phyloP scores from a whole-genome alignment of 305 asterid genomes.

The Fraxinus floribunda region DNA sequence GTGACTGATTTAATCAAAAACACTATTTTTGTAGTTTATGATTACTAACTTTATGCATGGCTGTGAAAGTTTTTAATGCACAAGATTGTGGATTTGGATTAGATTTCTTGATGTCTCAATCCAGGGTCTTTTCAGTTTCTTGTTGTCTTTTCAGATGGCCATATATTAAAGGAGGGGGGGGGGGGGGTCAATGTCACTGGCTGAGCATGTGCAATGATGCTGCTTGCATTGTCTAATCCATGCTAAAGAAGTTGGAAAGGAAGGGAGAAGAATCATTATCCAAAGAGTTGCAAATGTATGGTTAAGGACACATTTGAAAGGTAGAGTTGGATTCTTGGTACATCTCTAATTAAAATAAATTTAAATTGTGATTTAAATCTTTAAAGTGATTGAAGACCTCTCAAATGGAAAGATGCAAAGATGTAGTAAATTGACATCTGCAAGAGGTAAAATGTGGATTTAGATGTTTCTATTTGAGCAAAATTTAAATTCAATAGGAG shows the following conservation, averaged over 20 bases:
- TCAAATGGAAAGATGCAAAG: too few relatives aligned
- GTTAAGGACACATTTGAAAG: constrained; percentile 26
- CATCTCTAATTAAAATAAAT: too few relatives aligned
- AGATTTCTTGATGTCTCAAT: not conserved
- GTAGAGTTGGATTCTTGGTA: not conserved
- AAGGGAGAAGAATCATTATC: constrained; percentile 12
- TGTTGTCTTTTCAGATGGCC: constrained; percentile 26
- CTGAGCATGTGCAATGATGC: constrained; percentile 32
- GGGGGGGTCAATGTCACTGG: constrained; percentile 15
- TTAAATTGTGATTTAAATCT: too few relatives aligned
- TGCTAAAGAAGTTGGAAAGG: constrained; percentile 15
- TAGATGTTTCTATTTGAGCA: too few relatives aligned
- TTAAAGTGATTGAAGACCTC: not conserved
- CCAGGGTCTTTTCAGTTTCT: not conserved
- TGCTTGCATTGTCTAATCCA: too few relatives aligned
- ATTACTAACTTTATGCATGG: not conserved
- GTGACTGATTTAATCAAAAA: too few relatives aligned
- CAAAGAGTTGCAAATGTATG: constrained; percentile 32
- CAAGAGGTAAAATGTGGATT: too few relatives aligned
- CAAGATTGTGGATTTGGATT: not conserved
- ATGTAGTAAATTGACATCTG: too few relatives aligned
- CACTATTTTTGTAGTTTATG: too few relatives aligned
- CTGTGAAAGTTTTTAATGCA: not conserved
- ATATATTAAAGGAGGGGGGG: constrained; percentile 16
- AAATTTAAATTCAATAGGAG: too few relatives aligned